phyloP scores from a whole-genome alignment of 331 rosid genomes.

The Ulmus americana region DNA sequence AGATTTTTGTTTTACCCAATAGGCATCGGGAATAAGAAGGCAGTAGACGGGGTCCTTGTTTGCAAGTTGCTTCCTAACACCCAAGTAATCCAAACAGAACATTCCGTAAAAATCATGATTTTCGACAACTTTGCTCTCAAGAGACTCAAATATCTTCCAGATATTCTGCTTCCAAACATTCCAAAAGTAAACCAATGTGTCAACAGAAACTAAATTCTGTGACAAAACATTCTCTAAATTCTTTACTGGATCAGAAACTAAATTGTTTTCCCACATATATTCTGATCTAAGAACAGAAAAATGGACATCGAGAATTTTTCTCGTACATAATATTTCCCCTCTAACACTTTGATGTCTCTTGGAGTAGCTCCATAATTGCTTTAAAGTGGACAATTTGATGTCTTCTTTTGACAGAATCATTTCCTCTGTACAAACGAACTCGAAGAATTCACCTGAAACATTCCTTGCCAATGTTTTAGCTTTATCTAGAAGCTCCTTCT shows the following conservation, averaged over 20 bases:
- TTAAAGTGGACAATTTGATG: background rate
- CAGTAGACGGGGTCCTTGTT: constrained; percentile 11
- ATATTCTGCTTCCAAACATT: constrained; percentile 26
- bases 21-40: constrained; percentile 20
- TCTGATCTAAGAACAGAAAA: background rate
- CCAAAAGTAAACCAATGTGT: constrained; percentile 27
- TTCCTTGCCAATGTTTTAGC: background rate
- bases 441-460: background rate
- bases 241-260: constrained; percentile 8
- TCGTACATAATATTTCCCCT: constrained; percentile 8
- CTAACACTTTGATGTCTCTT: background rate
- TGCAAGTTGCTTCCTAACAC: constrained; percentile 13
- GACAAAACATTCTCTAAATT: constrained; percentile 11
- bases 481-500: constrained; percentile 2
- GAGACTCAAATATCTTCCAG: constrained; percentile 9
- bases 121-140: background rate
- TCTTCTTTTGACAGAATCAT: background rate
- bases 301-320: constrained; percentile 10
- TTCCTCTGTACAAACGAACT: background rate
- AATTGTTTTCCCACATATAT: too few relatives aligned
- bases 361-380: background rate
- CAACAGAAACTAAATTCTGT: background rate
- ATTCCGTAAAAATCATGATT: constrained; percentile 6
- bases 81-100: constrained; percentile 25
- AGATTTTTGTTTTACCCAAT: constrained; percentile 18